Base-by-base conservation (phyloP, 1,139 yeast species). In the Kurtzmaniella quercitrusa region DNA sequence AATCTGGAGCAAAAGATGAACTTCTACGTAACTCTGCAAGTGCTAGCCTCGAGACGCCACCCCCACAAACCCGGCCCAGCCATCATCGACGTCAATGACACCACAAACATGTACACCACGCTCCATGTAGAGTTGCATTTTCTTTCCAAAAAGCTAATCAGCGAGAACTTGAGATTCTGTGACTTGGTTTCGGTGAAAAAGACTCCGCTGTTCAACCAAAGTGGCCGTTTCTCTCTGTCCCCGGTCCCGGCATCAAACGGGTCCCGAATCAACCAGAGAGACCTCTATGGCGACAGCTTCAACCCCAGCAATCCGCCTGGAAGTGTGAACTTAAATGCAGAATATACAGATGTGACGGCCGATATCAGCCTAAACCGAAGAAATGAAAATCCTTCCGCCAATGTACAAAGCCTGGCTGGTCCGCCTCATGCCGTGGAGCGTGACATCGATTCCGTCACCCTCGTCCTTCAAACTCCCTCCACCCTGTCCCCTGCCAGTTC, bases 51-150 rank as follows among this genome's bases (percentile, higher is more conserved):
- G 11, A 41, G 49, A 15, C 47, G 50, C 33, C 46, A 55, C 2
- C 49, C 59, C 16, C 36, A 7, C 46, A 14, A 44, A 44, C 0
- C 56, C 59, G 12, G 51, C 0, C 56, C 59, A 12, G 51, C 65
- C 6, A 63, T 72, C 14, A 54, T 55, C 14, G 82, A 78, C 50
- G 75, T 75, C 21, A 69, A 78, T 51, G 16, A 46, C 2, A 58
- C 68, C 3, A 72, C 81, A 2, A 75, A 77, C 53, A 63, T 58
- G 46, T 77, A 56, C 53, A 73, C 82, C 5, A 75, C 81, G 1
- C 56, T 78, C 34, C 77, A 73, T 44, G 70, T 75, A n/a, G 63
- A 66, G 34, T 56, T 72, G 18, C 64, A 64, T 43, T 77, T 73
- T 52, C 65, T 68, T 62, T 82, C 80, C 3, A 64, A 65, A 34